Conservation (phyloP, 2,329 filamentous ascomycete genomes). For the Monilinia laxa region DNA sequence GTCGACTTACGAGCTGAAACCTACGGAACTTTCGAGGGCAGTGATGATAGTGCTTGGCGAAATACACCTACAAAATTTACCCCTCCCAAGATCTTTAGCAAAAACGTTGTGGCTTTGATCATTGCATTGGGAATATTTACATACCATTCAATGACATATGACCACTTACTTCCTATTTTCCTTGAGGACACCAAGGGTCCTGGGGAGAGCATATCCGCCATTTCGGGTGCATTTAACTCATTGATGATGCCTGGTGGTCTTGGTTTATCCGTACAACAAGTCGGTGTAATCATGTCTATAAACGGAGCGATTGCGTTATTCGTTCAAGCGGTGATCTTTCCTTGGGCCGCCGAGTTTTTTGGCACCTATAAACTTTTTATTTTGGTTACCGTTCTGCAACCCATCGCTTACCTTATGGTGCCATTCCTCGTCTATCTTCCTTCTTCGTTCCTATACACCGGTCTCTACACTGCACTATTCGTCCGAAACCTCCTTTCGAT, state of each 20-base stretch:
- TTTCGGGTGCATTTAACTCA: slow-evolving; percentile 39
- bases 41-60: slow-evolving; percentile 38
- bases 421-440: slow-evolving; percentile 59
- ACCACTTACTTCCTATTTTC: slow-evolving; percentile 89
- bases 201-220: slow-evolving; percentile 31
- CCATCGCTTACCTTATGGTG: slow-evolving; percentile 59
- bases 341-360: slow-evolving; percentile 55
- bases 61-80: slow-evolving; percentile 34
- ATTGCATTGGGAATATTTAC: slow-evolving; percentile 86
- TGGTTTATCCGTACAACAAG: slow-evolving; percentile 60
- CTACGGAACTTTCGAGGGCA: slow-evolving; percentile 66
- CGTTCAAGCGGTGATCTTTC: slow-evolving; percentile 61
- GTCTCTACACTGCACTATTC: slow-evolving; percentile 51
- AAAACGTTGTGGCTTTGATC: slow-evolving; percentile 71
- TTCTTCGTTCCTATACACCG: slow-evolving; percentile 49
- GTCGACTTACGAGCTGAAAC: slow-evolving; percentile 75
- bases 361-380: slow-evolving; percentile 60
- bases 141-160: slow-evolving; percentile 93
- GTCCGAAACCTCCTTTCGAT: slow-evolving; percentile 62
- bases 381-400: slow-evolving; percentile 58
- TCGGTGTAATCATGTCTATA: slow-evolving; percentile 60
- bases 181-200: slow-evolving; percentile 69
- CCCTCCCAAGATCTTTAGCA: slow-evolving; percentile 53
- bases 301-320: slow-evolving; percentile 60
- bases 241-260: slow-evolving; percentile 62